Base-by-base conservation (phyloP, 192 early-diverging fungal species). In the Powellomyces hirtus region DNA sequence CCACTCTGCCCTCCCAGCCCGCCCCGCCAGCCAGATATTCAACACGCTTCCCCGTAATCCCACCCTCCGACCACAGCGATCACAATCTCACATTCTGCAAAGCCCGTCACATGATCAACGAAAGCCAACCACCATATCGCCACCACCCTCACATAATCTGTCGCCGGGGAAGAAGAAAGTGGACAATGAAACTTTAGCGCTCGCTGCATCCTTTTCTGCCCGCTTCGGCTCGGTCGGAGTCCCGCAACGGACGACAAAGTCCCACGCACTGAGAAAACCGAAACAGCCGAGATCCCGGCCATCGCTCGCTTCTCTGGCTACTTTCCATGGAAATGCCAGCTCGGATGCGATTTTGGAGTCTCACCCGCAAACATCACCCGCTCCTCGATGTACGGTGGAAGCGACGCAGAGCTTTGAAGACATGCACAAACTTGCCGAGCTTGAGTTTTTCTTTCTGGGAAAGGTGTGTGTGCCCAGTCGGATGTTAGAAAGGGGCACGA, bases 381-480 rank as follows among this genome's bases (percentile, higher is more conserved):
- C 33, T 18, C 24, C 16, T 29, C 31, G 29, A 22, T 29, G 53
- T 56, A 22, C 59, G 22, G 22, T 16, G 18, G 53, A 56, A 22
- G 37, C 59, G 10, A 38, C 59, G 3, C 22, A 18, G 3, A 51
- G 42, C 46, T 67, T 67, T 67, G 65, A 67, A 29, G 58, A 57
- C 36, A 67, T 67, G 55, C 65, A 67, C 27, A 22, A 16, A 6
- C 35, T 67, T 16, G 65, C 65, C 50, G 65, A 67, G 50, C 4
- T 58, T 1, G 65, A 67, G 33, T 67, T 57, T 44, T 67, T 67
- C 53, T 67, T 67, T 38, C 38, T 67, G 7, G 65, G 65, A n/a
- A n/a, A n/a, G n/a, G n/a, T n/a, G n/a, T n/a, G n/a, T n/a, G n/a
- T n/a, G n/a, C 8, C 8, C 8, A 18, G 40, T 42, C 40, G 18